Evolutionary conservation across 1,284 basidiomycete genomes (phyloP).

Genomic region (Xanthoconium separans): DNA sequence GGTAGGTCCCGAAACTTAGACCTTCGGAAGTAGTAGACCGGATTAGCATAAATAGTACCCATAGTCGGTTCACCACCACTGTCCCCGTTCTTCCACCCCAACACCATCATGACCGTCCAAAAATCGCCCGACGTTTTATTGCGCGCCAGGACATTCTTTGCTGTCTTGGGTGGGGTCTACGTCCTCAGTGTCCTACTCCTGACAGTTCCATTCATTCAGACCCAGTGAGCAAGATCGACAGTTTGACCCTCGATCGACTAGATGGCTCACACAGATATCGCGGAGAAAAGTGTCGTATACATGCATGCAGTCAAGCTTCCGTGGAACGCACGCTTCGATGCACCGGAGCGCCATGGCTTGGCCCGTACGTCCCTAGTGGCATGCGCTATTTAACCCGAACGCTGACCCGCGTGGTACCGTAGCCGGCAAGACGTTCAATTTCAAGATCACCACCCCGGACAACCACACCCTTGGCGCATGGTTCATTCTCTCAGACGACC

Average conservation of each 20-base stretch:
- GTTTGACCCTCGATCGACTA: constrained; percentile 4
- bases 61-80: not conserved
- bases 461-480: constrained; percentile 83
- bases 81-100: not conserved
- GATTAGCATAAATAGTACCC: constrained; percentile 11
- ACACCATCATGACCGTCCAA: constrained; percentile 15
- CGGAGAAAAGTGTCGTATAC: constrained; percentile 49
- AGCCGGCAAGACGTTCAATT: constrained; percentile 80
- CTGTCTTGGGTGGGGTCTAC: constrained; percentile 52
- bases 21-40: too few species aligned
- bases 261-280: constrained; percentile 12
- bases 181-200: constrained; percentile 52
- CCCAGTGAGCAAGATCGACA: constrained; percentile 55
- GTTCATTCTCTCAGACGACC: constrained; percentile 79
- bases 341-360: constrained; percentile 77
- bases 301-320: constrained; percentile 71
- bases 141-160: constrained; percentile 35
- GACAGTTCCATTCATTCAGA: constrained; percentile 65
- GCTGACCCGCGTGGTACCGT: not conserved
- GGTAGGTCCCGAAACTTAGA: too few species aligned
- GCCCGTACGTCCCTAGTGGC: constrained; percentile 60
- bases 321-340: constrained; percentile 58
- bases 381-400: not conserved
- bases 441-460: constrained; percentile 72
- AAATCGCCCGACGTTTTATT: constrained; percentile 26